A percentile compares a stretch with the other conserved stretches of the same genome.
These are phyloP conservation scores for Aspergillus flavus DNA, from an alignment of 2,329 filamentous ascomycete species.

Conservation along the genomic window DNA sequence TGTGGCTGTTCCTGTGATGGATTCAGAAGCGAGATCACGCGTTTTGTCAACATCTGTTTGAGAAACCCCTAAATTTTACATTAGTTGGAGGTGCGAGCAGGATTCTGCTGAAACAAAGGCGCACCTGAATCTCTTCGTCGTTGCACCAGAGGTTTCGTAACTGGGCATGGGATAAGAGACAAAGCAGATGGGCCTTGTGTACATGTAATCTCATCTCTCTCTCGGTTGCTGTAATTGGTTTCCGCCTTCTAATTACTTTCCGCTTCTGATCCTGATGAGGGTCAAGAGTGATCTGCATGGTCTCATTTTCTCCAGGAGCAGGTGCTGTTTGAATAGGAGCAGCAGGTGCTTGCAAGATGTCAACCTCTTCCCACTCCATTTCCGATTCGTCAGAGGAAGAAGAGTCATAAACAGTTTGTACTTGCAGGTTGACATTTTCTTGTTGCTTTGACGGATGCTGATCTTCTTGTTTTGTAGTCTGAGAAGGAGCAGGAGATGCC, in stretches of 20 bases:
- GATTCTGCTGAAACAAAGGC: slow-evolving; percentile 11
- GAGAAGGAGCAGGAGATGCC: slow-evolving; percentile 6
- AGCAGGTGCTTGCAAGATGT: slow-evolving; percentile 41
- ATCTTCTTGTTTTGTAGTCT: slow-evolving; percentile 16
- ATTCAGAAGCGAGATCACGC: slow-evolving; percentile 68
- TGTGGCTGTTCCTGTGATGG: slow-evolving; percentile 70
- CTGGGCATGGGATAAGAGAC: slow-evolving; percentile 75
- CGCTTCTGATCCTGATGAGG: slow-evolving; percentile 29
- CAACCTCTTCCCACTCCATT: slow-evolving; percentile 66
- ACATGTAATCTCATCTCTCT: slow-evolving; percentile 67
- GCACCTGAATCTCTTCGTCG: slow-evolving; percentile 66
- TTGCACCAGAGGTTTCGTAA: slow-evolving; percentile 90
- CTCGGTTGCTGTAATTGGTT: slow-evolving; percentile 59
- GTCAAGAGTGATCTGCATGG: slow-evolving; percentile 43
- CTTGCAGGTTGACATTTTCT: slow-evolving; percentile 15
- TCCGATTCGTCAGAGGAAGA: slow-evolving; percentile 61
- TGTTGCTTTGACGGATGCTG: slow-evolving; percentile 9
- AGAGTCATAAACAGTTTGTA: slow-evolving; percentile 41
- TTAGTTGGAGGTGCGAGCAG: slow-evolving; percentile 15
- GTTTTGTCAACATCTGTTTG: slow-evolving; percentile 65
- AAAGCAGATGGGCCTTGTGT: slow-evolving; percentile 87
- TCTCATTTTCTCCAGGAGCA: slow-evolving; percentile 23
- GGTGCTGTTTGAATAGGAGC: slow-evolving; percentile 24
- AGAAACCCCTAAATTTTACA: slow-evolving; percentile 45
- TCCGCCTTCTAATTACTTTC: slow-evolving; percentile 43